These are phyloP conservation scores for Stephania japonica DNA, from an alignment of 164 flowering plant genomes.

Conservation along the genomic window DNA sequence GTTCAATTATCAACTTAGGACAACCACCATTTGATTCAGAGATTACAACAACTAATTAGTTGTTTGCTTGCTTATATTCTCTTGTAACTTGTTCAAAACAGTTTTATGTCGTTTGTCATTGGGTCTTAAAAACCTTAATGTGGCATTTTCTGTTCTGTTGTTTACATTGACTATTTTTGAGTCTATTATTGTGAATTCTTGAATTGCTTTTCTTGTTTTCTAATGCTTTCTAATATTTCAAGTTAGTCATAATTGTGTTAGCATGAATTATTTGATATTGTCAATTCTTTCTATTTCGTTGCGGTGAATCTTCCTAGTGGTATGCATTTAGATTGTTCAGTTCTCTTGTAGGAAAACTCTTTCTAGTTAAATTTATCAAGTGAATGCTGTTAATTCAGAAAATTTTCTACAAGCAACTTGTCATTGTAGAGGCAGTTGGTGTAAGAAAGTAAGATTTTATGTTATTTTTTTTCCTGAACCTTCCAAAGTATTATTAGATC, in stretches of 20 bases:
- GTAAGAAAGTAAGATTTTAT: no score
- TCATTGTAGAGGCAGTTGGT: no score
- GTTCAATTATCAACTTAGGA: constrained; percentile 27
- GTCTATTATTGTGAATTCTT: constrained; percentile 6
- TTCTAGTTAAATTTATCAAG: no score
- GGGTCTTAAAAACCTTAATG: constrained; percentile 3
- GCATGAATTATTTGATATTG: neutral
- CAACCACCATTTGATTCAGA: constrained; percentile 1
- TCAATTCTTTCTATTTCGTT: neutral
- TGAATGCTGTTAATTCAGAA: no score
- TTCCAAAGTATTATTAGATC: no score
- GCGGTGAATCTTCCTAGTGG: neutral
- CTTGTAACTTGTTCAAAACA: constrained; percentile 4
- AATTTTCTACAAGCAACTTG: no score
- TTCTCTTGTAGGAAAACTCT: no score
- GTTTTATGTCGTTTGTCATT: neutral
- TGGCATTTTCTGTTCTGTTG: neutral
- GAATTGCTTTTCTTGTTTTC: constrained; percentile 5
- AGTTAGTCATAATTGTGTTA: neutral
- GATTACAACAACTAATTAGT: neutral
- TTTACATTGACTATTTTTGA: neutral
- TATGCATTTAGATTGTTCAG: neutral
- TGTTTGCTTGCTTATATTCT: neutral
- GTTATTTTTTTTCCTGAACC: no score
- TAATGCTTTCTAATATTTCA: constrained; percentile 2